Conservation (phyloP, 805 yeast genomes). For the Wickerhamomyces pijperi region DNA sequence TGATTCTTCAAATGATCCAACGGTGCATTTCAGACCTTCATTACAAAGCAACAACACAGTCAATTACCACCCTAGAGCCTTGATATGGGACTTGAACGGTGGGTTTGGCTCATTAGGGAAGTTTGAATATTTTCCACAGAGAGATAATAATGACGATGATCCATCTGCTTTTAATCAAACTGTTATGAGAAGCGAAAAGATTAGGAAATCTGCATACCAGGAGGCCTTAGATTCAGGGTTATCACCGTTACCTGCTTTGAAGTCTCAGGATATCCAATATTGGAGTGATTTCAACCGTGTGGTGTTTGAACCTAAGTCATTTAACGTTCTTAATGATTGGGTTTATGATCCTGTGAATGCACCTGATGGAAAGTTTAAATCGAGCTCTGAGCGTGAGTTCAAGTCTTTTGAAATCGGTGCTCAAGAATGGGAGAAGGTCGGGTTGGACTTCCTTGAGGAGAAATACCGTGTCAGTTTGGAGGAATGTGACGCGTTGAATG, state of each 20-base stretch:
- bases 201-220: constrained; percentile 52
- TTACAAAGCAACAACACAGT: constrained; percentile 25
- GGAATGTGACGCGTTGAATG: constrained; percentile 62
- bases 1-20: constrained; percentile 24
- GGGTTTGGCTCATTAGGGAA: constrained; percentile 65
- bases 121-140: constrained; percentile 30
- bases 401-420: constrained; percentile 42
- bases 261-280: constrained; percentile 33
- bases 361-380: constrained; percentile 16
- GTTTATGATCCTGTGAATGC: constrained; percentile 29
- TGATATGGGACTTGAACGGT: constrained; percentile 70
- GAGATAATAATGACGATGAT: constrained; percentile 3
- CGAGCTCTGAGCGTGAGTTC: constrained; percentile 27
- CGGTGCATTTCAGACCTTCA: constrained; percentile 35
- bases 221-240: constrained; percentile 41
- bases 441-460: constrained; percentile 44
- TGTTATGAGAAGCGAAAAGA: constrained; percentile 24
- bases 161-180: constrained; percentile 12
- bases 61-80: constrained; percentile 70
- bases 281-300: constrained; percentile 80
- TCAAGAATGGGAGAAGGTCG: constrained; percentile 39
- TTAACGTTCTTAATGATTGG: constrained; percentile 51
- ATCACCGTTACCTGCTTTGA: constrained; percentile 23
- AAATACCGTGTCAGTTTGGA: constrained; percentile 56
- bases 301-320: constrained; percentile 49